Evolutionary conservation across 2,329 filamentous ascomycete genomes (phyloP), one percentile per base, ranked within the genome.

Genomic region (Lecanicillium sp.): DNA sequence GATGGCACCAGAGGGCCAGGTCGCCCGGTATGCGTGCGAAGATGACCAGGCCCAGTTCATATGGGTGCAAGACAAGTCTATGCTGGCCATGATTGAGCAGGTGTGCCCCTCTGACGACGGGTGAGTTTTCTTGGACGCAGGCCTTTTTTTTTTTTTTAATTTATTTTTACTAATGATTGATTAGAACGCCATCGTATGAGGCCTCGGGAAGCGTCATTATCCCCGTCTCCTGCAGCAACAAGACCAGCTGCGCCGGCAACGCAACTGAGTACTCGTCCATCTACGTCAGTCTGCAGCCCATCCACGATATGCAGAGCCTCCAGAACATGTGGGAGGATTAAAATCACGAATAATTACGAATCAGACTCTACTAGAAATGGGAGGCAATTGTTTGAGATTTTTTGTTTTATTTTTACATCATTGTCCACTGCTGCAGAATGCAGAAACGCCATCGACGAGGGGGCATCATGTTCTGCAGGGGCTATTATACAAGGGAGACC

Each of bases 41-140:
- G 50, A 68, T 48, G 9, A 36, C 1, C 38, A 52, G 8, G 55
- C 68, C 44, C 54, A 65, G 43, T 74, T 74, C 44, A 62, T 71
- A 45, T 72, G 56, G 56, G 32, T 50, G 11, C 32, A 48, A 17
- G 37, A 46, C 4, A 29, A 45, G 4, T 45, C 46, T 19, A 52
- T 54, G 29, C 44, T 72, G 31, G 63, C 59, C n/a, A 44, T 71
- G 50, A 55, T 71, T 31, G 66, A 74, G 56, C 56, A 56, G 19
- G 56, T 64, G 12, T 74, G 70, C 49, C 57, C 62, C 2, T 48
- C 48, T 11, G 17, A 46, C 2, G 46, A 58, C 5, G 62, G 59
- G 64, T 67, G 53, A 48, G 60, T n/a, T n/a, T n/a, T n/a, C 51
- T 4, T 15, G 15, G 27, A 28, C 14, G 19, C 34, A 12, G 6